Conservation (phyloP, 768 basidiomycete species). For the Glaciozyma martinii region DNA sequence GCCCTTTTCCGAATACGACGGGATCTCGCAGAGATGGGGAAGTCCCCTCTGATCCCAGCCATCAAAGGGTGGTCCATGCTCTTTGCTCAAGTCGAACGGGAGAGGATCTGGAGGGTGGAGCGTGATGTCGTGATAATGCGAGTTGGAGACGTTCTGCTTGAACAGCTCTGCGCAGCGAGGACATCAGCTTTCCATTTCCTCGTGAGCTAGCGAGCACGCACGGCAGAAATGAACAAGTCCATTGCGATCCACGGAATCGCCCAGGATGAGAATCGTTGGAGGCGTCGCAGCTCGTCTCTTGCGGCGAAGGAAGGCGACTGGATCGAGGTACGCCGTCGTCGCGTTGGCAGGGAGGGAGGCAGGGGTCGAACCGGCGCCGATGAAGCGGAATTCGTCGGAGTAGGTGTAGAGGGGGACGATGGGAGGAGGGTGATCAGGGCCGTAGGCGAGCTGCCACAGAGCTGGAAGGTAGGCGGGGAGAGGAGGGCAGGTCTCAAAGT, state of each 20-base stretch:
- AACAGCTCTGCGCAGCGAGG: constrained; percentile 6
- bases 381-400: constrained; percentile 16
- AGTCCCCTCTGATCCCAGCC: constrained; percentile 31
- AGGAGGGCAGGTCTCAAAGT: constrained; percentile 6
- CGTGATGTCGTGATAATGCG: constrained; percentile 24
- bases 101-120: constrained; percentile 13
- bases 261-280: constrained; percentile 26
- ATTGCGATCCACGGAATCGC: constrained; percentile 32
- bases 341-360: neutral
- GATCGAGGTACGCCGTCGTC: neutral
- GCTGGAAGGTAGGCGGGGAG: constrained; percentile 26
- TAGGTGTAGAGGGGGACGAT: constrained; percentile 11
- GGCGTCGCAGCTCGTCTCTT: constrained; percentile 1
- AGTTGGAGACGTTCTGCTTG: constrained; percentile 24
- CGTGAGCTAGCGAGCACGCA: no score
- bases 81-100: constrained; percentile 15
- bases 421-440: constrained; percentile 1
- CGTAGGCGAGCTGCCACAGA: constrained; percentile 23
- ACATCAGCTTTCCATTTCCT: no score
- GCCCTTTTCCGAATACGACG: constrained; percentile 4
- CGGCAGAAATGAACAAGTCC: constrained; percentile 29
- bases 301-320: constrained; percentile 23
- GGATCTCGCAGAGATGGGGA: constrained; percentile 28
- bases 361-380: constrained; percentile 17
- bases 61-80: constrained; percentile 23